Evolutionary conservation across 345 rosid species (phyloP).

Genomic region (Kernera saxatilis): DNA sequence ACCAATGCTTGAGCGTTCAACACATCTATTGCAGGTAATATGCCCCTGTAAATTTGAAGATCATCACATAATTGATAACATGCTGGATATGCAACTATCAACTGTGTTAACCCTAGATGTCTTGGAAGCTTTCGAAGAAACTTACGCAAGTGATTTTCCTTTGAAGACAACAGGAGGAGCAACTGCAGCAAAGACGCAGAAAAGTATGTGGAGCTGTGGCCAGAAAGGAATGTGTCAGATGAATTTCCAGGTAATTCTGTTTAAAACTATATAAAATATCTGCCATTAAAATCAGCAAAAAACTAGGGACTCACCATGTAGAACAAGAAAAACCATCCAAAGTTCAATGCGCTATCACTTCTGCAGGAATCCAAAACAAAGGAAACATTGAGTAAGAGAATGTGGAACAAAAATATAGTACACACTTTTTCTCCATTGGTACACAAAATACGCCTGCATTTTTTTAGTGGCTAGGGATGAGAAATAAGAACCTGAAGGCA

Average conservation of each 20-base stretch:
- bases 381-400: neutral
- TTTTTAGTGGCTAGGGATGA: neutral
- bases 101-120: neutral
- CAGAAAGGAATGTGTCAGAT: neutral
- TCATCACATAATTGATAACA: neutral
- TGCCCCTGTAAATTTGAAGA: constrained; percentile 50
- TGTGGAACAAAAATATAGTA: neutral
- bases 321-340: constrained; percentile 84
- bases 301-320: constrained; percentile 45
- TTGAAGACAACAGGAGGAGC: constrained; percentile 93
- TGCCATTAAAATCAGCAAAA: neutral
- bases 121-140: neutral
- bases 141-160: constrained; percentile 97
- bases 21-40: constrained; percentile 76
- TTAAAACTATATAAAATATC: neutral
- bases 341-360: constrained; percentile 78
- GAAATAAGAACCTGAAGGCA: constrained; percentile 62
- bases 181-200: constrained; percentile 82
- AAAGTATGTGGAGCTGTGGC: constrained; percentile 70
- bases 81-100: neutral
- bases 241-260: neutral
- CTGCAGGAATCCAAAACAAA: constrained; percentile 40
- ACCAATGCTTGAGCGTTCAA: constrained; percentile 38
- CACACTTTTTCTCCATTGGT: neutral
- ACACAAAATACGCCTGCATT: neutral